Percentiles rank a stretch among this genome's conserved stretches.
These are phyloP conservation scores for Solanum piurae DNA, from an alignment of 257 asterid genomes.

Conservation along the genomic window DNA sequence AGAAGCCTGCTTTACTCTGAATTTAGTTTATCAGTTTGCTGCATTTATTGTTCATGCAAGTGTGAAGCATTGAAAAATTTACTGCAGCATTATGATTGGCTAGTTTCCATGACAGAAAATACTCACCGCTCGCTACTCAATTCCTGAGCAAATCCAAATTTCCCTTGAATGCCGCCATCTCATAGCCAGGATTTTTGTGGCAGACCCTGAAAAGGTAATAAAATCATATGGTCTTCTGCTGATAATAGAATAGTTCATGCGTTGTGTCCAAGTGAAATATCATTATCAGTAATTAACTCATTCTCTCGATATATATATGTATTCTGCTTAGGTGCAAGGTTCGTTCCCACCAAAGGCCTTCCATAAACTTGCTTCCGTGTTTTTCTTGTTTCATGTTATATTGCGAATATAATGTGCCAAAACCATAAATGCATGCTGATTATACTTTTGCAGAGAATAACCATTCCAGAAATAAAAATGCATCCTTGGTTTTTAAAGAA, in stretches of 20 bases:
- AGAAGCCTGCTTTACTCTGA: not conserved
- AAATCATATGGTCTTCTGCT: not conserved
- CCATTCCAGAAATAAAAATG: constrained; percentile 22
- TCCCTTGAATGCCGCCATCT: constrained; percentile 27
- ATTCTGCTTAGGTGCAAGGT: not conserved
- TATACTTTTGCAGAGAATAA: constrained; percentile 24
- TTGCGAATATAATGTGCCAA: not conserved
- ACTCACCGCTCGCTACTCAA: constrained; percentile 21
- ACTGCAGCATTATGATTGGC: constrained; percentile 2
- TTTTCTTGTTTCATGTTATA: not conserved
- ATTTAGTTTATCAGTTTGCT: not conserved
- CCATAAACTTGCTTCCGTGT: not conserved
- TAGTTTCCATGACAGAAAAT: constrained; percentile 21
- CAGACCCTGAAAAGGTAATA: constrained; percentile 29
- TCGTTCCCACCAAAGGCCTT: not conserved
- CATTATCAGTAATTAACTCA: not conserved
- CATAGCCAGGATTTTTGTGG: constrained; percentile 24
- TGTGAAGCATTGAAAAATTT: not conserved
- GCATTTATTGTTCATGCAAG: not conserved
- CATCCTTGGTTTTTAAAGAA: constrained; percentile 33
- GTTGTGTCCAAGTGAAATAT: not conserved
- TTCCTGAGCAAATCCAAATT: constrained; percentile 22
- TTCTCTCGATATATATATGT: not conserved
- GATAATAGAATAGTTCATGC: not conserved
- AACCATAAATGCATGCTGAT: not conserved